Percentiles rank a stretch among this genome's conserved stretches.
Evolutionary conservation across 495 filamentous ascomycete genomes (phyloP).

Genomic region (Penicillium arizonense): DNA sequence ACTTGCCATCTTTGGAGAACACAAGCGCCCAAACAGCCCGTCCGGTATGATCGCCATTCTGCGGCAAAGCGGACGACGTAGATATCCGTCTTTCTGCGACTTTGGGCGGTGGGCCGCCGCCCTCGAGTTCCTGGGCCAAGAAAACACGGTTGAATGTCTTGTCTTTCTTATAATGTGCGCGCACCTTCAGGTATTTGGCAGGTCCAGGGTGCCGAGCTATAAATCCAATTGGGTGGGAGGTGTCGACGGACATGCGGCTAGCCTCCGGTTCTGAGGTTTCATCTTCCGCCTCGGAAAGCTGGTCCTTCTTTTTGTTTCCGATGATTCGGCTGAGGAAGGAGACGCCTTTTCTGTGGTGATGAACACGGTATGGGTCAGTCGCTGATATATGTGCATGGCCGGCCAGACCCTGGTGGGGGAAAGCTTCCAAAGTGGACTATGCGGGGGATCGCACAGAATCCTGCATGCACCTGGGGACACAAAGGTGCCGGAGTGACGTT

Average conservation of each 20-base stretch:
- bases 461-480: constrained; percentile 2
- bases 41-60: constrained; percentile 33
- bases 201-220: constrained; percentile 87
- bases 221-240: constrained; percentile 80
- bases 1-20: constrained; percentile 91
- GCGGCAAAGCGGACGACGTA: constrained; percentile 29
- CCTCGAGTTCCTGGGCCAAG: constrained; percentile 78
- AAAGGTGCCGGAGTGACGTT: not conserved
- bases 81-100: constrained; percentile 26
- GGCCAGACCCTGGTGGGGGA: not conserved
- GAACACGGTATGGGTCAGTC: constrained; percentile 1
- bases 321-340: constrained; percentile 93
- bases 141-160: constrained; percentile 86
- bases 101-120: constrained; percentile 18
- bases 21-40: constrained; percentile 85
- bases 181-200: constrained; percentile 85
- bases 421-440: not conserved
- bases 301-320: constrained; percentile 67
- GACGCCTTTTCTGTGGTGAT: constrained; percentile 65
- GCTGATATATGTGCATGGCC: not conserved
- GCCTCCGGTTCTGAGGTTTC: constrained; percentile 73
- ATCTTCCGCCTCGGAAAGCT: constrained; percentile 54
- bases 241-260: constrained; percentile 69
- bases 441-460: not conserved
- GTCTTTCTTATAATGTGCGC: constrained; percentile 75